Conservation (phyloP, 2,329 filamentous ascomycete genomes). For the Diplodia seriata region DNA sequence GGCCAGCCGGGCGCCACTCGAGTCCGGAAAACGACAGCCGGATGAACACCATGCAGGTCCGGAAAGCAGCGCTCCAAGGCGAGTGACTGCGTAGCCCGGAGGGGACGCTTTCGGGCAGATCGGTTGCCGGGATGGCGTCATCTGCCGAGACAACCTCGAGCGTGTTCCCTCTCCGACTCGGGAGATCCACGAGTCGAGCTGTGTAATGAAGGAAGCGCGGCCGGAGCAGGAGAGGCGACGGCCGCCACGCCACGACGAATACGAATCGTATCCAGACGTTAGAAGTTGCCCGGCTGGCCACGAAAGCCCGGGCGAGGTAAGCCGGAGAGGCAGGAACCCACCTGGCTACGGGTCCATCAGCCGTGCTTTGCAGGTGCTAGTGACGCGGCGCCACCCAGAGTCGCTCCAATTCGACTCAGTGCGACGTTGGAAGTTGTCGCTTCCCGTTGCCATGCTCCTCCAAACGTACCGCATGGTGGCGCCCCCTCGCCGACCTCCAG, state of each 20-base stretch:
- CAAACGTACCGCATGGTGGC: slow-evolving; percentile 12
- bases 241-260: not conserved
- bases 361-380: slow-evolving; percentile 7
- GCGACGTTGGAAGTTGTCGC: slow-evolving; percentile 22
- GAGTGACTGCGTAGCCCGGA: not conserved
- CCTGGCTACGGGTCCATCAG: slow-evolving; percentile 19
- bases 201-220: not conserved
- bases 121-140: slow-evolving; percentile 29
- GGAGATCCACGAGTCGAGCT: slow-evolving; percentile 25
- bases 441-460: not conserved
- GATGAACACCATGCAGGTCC: slow-evolving; percentile 9
- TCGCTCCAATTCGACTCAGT: slow-evolving; percentile 20
- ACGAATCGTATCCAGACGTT: slow-evolving; percentile 21
- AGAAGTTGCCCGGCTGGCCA: slow-evolving; percentile 12
- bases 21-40: slow-evolving; percentile 17
- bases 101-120: slow-evolving; percentile 12
- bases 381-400: slow-evolving; percentile 18
- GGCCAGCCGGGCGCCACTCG: slow-evolving; percentile 3
- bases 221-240: not conserved
- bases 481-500: not conserved
- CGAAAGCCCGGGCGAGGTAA: not conserved
- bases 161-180: not conserved
- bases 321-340: slow-evolving; percentile 1
- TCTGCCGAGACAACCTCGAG: slow-evolving; percentile 19
- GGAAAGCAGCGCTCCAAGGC: slow-evolving; percentile 13